Evolutionary conservation across 1,284 basidiomycete species (phyloP), one percentile per base, ranked within the genome.

Genomic region (Puccinia triticina): DNA sequence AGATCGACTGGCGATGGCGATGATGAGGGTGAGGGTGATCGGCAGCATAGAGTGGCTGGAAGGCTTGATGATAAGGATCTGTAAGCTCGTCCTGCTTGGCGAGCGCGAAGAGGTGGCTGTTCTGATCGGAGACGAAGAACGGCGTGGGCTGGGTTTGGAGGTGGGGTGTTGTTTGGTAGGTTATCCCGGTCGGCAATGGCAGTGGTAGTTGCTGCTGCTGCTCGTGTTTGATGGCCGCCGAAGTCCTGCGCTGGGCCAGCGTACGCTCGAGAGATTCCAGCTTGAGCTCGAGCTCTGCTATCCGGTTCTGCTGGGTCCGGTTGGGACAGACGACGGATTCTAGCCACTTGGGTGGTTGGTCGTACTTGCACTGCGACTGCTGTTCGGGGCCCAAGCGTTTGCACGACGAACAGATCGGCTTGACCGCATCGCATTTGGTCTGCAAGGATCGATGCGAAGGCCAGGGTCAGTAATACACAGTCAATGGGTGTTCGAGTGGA

Each of bases 371-470:
- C 50, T 82, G 57, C 0, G 72, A 64, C 34, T 76, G 71, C 57
- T 72, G 67, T 18, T 37, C 66, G 14, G 59, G 40, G 29, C 55
- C 55, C 10, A 81, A 43, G 50, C 64, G 48, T 64, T 76, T 76
- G 67, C 80, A 82, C 21, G 80, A 69, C 3, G 80, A 67, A 32
- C 80, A 82, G 32, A 66, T 53, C n/a, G 80, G 80, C 40, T 82
- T 82, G 46, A 82, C 21, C 11, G 80, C 80, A 46, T 82, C 80
- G 34, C 80, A 82, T 50, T 82, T 82, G 32, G 80, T 82, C 73
- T 82, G 50, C 29, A 29, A n/a, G 4, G 43, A 59, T 32, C 14
- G 26, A 74, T 29, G n/a, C n/a, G n/a, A n/a, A n/a, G n/a, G n/a
- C n/a, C n/a, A n/a, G n/a, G n/a, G n/a, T n/a, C n/a, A n/a, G n/a